Evolutionary conservation across 2,329 filamentous ascomycete species (phyloP).

Genomic region (Ceratocystis destructans): DNA sequence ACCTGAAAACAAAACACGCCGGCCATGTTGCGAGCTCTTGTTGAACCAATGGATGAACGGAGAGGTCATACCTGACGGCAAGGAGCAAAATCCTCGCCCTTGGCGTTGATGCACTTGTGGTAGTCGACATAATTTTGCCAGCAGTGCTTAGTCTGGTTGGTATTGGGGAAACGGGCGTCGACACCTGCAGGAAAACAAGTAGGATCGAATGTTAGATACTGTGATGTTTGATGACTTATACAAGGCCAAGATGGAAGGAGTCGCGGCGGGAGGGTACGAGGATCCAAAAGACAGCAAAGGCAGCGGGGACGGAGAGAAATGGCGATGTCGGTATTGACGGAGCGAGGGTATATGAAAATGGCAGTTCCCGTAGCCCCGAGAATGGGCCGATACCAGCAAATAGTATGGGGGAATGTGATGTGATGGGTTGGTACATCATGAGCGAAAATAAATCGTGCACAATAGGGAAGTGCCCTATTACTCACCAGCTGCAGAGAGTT

Average conservation of each 20-base stretch:
- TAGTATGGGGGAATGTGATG: background rate
- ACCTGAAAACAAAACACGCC: background rate
- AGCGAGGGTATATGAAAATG: background rate
- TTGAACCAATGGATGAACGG: background rate
- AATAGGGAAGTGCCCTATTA: constrained; percentile 16
- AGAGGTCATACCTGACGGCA: constrained; percentile 68
- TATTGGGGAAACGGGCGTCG: constrained; percentile 97
- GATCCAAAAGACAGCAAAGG: background rate
- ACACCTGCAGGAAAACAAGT: constrained; percentile 49
- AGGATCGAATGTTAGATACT: constrained; percentile 14
- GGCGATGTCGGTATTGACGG: background rate
- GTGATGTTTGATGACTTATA: background rate
- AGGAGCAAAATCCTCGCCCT: constrained; percentile 95
- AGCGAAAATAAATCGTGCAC: background rate
- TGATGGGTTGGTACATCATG: background rate
- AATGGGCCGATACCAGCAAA: background rate
- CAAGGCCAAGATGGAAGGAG: background rate
- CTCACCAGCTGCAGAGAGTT: constrained; percentile 33
- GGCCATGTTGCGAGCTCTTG: background rate
- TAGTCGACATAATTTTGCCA: constrained; percentile 99
- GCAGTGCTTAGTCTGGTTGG: constrained; percentile 99
- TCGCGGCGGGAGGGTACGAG: background rate
- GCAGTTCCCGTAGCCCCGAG: background rate
- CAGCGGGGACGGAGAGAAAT: background rate
- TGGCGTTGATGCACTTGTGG: constrained; percentile 98